These are phyloP conservation scores for Pythium aristosporum DNA, from an alignment of 352 stramenopile species.

Conservation along the genomic window DNA sequence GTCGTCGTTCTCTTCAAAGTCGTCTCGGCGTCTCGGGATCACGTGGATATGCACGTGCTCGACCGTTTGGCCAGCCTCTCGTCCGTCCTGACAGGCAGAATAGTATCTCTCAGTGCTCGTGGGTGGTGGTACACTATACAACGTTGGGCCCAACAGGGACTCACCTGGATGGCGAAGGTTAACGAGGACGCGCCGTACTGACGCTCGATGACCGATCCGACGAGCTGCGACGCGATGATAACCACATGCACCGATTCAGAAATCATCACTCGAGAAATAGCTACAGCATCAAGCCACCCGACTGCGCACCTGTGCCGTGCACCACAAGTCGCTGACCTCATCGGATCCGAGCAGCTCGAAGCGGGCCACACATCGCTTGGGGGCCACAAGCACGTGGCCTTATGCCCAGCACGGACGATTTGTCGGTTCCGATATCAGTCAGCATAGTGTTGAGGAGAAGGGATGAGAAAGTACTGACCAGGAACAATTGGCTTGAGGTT, in stretches of 20 bases:
- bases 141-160: background rate
- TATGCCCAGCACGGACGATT: background rate
- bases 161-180: slow-evolving; percentile 91
- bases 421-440: background rate
- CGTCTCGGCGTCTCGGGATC: slow-evolving; percentile 65
- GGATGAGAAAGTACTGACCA: slow-evolving; percentile 31
- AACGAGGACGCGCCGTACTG: slow-evolving; percentile 77
- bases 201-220: slow-evolving; percentile 71
- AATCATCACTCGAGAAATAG: background rate
- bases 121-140: background rate
- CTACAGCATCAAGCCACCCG: background rate
- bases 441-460: background rate
- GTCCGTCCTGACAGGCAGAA: slow-evolving; percentile 61
- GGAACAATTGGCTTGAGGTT: slow-evolving; percentile 94
- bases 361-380: slow-evolving; percentile 67
- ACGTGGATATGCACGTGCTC: slow-evolving; percentile 95
- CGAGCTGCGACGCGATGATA: slow-evolving; percentile 28
- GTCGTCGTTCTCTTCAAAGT: slow-evolving; percentile 91
- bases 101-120: background rate
- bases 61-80: slow-evolving; percentile 88
- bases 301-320: slow-evolving; percentile 55
- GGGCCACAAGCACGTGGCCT: slow-evolving; percentile 91
- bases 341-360: slow-evolving; percentile 79
- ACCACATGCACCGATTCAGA: background rate
- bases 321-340: slow-evolving; percentile 91